Evolutionary conservation across 768 basidiomycete species (phyloP), one percentile per base, ranked within the genome.

Genomic region (Psilocybe subaeruginosa): DNA sequence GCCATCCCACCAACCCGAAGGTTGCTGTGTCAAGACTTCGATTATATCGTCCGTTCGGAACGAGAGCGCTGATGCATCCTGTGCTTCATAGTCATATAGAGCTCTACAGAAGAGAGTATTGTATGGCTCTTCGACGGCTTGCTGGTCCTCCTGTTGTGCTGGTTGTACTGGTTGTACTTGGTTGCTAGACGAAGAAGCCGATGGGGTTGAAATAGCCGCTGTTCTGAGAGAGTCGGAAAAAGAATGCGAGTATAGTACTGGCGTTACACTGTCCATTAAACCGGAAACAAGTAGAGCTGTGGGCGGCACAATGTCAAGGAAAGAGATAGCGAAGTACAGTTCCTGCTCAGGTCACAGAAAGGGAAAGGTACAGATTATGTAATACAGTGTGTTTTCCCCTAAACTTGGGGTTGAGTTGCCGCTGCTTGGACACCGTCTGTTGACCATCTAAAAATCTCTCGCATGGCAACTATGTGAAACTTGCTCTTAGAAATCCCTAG

Each of bases 1-100:
- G 4, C 97, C 97, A 73, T 99, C 97, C 97, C 96, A 98, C 97
- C 97, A 99, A 14, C 97, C 97, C 4, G 92, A 92, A 39, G 93
- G 91, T 57, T 98, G 87, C 68, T 89, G 90, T 9, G 91, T 92
- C 56, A 97, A 82, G 61, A 99, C 94, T 74, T 98, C 94, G 65
- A 99, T 97, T 66, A 98, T 84, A 71, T 98, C 95, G 64, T 89
- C 91, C 66, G 85, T 86, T 63, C 74, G 80, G 74, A 99, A 99
- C 14, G 92, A 92, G 47, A 99, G 85, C 0, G 97, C 92, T 2
- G 95, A 94, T 47, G 86, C 80, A 67, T 98, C 95, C 69, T 90
- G 80, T n/a, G 92, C 89, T 66, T 88, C 82, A 74, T 95, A 96
- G 77, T 95, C 92, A 73, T 97, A 99, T 56, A 94, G 80, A 3